phyloP scores from a whole-genome alignment of 2,329 filamentous ascomycete species.

The Nectriaceae sp. region DNA sequence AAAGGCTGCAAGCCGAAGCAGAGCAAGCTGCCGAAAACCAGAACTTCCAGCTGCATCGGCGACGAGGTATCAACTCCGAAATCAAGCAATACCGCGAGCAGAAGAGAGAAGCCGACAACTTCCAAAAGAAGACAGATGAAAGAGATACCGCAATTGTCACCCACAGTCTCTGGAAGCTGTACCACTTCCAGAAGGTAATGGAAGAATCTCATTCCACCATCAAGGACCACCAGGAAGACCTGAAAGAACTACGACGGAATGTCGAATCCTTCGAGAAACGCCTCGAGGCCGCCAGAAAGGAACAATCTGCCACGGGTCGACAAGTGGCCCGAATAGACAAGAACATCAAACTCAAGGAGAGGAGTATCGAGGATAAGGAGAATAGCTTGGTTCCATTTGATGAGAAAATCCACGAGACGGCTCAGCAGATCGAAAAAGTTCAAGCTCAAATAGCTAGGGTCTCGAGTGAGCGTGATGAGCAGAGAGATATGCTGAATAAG shows the following conservation, averaged over 20 bases:
- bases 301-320: slow-evolving; percentile 76
- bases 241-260: slow-evolving; percentile 88
- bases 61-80: slow-evolving; percentile 93
- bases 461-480: slow-evolving; percentile 73
- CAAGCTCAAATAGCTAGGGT: slow-evolving; percentile 70
- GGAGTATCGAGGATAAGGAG: slow-evolving; percentile 81
- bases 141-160: slow-evolving; percentile 89
- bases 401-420: slow-evolving; percentile 84
- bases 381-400: slow-evolving; percentile 86
- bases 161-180: slow-evolving; percentile 95
- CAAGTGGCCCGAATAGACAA: slow-evolving; percentile 82
- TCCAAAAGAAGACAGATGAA: slow-evolving; percentile 86
- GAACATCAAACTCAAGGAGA: slow-evolving; percentile 82
- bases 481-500: slow-evolving; percentile 68
- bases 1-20: slow-evolving; percentile 80
- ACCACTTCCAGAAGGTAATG: slow-evolving; percentile 91
- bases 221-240: slow-evolving; percentile 88
- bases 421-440: slow-evolving; percentile 68
- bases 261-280: slow-evolving; percentile 81
- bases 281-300: slow-evolving; percentile 78
- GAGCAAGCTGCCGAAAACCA: slow-evolving; percentile 89
- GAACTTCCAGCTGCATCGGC: slow-evolving; percentile 82
- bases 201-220: slow-evolving; percentile 90
- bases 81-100: slow-evolving; percentile 98
- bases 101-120: slow-evolving; percentile 93